A percentile compares a stretch with the other conserved stretches of the same genome.
These are phyloP conservation scores for Kockovaella imperatae DNA, from an alignment of 768 basidiomycete genomes.

Conservation along the genomic window DNA sequence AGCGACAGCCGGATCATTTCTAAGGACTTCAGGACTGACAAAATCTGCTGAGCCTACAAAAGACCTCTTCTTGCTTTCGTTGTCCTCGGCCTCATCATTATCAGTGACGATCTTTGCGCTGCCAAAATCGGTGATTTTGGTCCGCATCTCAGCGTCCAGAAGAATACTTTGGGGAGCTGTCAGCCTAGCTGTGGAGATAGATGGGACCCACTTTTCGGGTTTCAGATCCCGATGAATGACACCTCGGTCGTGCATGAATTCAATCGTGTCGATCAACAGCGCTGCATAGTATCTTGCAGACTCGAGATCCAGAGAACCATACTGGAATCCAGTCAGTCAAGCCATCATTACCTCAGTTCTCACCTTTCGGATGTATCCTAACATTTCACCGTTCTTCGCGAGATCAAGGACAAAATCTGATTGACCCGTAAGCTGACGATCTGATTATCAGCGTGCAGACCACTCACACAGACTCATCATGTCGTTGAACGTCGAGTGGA, in stretches of 20 bases:
- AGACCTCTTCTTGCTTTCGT: slow-evolving; percentile 50
- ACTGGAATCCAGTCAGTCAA: slow-evolving; percentile 25
- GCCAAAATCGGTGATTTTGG: slow-evolving; percentile 96
- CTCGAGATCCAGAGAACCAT: slow-evolving; percentile 75
- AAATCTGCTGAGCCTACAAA: slow-evolving; percentile 90
- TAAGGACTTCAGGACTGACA: slow-evolving; percentile 76
- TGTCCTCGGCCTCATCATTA: slow-evolving; percentile 45
- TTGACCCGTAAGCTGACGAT: neutral
- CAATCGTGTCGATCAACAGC: slow-evolving; percentile 78
- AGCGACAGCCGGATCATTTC: slow-evolving; percentile 60
- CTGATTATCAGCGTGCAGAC: neutral
- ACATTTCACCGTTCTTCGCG: slow-evolving; percentile 48
- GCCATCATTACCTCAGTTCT: slow-evolving; percentile 1
- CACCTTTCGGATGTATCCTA: slow-evolving; percentile 45
- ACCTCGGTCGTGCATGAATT: slow-evolving; percentile 81
- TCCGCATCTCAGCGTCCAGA: slow-evolving; percentile 73
- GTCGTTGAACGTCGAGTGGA: slow-evolving; percentile 43
- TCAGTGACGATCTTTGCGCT: slow-evolving; percentile 54
- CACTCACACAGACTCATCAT: slow-evolving; percentile 37
- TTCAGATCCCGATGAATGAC: slow-evolving; percentile 70
- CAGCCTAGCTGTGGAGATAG: neutral
- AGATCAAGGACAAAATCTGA: slow-evolving; percentile 49
- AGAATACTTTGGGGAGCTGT: slow-evolving; percentile 83
- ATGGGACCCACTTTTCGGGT: slow-evolving; percentile 46
- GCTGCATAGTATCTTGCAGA: slow-evolving; percentile 81